These are phyloP conservation scores for Veloporphyrellus conicus DNA, from an alignment of 1,284 basidiomycete genomes.

Conservation along the genomic window DNA sequence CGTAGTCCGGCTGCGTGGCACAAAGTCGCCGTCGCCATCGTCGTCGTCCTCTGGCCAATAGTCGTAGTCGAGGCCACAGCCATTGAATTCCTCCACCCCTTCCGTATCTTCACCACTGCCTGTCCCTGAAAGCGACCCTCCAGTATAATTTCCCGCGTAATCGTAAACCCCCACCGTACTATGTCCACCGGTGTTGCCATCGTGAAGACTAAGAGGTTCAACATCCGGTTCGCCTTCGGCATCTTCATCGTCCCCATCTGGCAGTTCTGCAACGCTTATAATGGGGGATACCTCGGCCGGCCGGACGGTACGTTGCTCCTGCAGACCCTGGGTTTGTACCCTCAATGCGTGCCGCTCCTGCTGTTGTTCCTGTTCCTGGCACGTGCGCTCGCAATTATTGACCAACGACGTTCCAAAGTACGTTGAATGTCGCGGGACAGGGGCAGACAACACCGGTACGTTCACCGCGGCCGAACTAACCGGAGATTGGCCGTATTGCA, in stretches of 20 bases:
- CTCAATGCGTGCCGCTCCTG: constrained; percentile 32
- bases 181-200: constrained; percentile 24
- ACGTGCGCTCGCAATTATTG: constrained; percentile 34
- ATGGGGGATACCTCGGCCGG: constrained; percentile 34
- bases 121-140: constrained; percentile 26
- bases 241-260: constrained; percentile 32
- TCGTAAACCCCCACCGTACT: constrained; percentile 29
- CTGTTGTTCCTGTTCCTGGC: constrained; percentile 37
- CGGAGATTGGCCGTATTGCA: constrained; percentile 27
- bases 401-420: constrained; percentile 32
- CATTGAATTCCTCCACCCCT: constrained; percentile 19
- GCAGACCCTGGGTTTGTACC: constrained; percentile 33
- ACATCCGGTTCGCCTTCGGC: constrained; percentile 34
- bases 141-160: constrained; percentile 18
- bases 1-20: constrained; percentile 30
- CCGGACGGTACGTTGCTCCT: constrained; percentile 32
- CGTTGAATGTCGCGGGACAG: constrained; percentile 33
- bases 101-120: constrained; percentile 29
- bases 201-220: constrained; percentile 29
- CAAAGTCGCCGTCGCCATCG: constrained; percentile 35
- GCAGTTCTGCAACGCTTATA: constrained; percentile 30
- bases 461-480: constrained; percentile 22
- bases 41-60: constrained; percentile 30
- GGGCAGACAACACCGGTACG: constrained; percentile 28
- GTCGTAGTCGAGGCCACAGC: constrained; percentile 24